Percentiles rank a stretch among this genome's conserved stretches.
Evolutionary conservation across 2,329 filamentous ascomycete species (phyloP).

Genomic region (Fusarium coffeatum): DNA sequence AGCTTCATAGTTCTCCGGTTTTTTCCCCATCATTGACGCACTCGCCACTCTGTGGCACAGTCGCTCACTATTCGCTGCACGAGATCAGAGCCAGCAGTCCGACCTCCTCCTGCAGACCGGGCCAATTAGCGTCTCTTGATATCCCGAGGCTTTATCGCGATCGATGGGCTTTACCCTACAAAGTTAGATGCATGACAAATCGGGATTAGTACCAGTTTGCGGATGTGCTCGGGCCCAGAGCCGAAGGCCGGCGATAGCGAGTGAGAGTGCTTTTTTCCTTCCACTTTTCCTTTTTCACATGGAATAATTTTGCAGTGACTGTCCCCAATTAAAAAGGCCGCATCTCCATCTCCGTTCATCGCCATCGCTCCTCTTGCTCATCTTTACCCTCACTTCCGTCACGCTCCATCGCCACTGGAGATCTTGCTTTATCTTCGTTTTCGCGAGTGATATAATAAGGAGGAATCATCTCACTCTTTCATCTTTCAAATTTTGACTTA

Average conservation of each 20-base stretch:
- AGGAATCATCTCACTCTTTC: slow-evolving; percentile 6
- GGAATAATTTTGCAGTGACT: slow-evolving; percentile 41
- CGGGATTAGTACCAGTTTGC: slow-evolving; percentile 14
- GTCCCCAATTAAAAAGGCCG: slow-evolving; percentile 43
- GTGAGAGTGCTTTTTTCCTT: slow-evolving; percentile 6
- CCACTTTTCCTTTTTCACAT: slow-evolving; percentile 47
- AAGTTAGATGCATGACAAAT: slow-evolving; percentile 20
- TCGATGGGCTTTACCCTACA: slow-evolving; percentile 18
- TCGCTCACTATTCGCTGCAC: slow-evolving; percentile 15
- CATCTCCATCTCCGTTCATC: slow-evolving; percentile 30
- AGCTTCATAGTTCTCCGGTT: slow-evolving; percentile 34
- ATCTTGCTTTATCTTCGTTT: slow-evolving; percentile 31
- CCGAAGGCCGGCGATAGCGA: slow-evolving; percentile 47
- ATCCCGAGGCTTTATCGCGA: slow-evolving; percentile 50
- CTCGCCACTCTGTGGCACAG: slow-evolving; percentile 48
- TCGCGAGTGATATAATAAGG: slow-evolving; percentile 33
- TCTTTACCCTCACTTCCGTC: slow-evolving; percentile 33
- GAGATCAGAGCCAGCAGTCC: slow-evolving; percentile 25
- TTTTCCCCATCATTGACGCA: slow-evolving; percentile 39
- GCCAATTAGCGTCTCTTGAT: slow-evolving; percentile 39
- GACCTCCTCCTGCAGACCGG: slow-evolving; percentile 41
- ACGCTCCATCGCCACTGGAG: slow-evolving; percentile 35
- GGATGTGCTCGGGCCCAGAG: slow-evolving; percentile 40
- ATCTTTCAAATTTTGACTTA: slow-evolving; percentile 10
- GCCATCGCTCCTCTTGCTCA: slow-evolving; percentile 20